Conservation (phyloP, 2,329 filamentous ascomycete genomes). For the Claviceps sp. region DNA sequence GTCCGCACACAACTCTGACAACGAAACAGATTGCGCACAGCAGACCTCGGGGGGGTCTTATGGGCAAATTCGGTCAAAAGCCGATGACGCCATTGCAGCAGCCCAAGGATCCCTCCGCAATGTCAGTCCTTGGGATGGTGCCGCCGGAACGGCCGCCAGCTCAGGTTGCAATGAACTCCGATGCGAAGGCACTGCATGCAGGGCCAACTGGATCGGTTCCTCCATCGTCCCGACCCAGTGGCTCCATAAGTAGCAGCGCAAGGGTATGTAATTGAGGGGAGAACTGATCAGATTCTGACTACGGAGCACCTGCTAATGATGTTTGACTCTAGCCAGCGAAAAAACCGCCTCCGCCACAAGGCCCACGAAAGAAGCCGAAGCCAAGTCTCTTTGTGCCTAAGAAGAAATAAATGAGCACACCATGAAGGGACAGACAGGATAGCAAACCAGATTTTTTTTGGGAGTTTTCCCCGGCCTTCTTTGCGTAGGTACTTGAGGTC, state of each 20-base stretch:
- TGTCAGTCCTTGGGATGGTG: slow-evolving; percentile 35
- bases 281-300: not conserved
- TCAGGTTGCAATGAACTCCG: slow-evolving; percentile 6
- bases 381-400: slow-evolving; percentile 12
- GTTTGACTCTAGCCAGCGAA: not conserved
- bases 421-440: not conserved
- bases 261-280: slow-evolving; percentile 9
- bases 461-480: not conserved
- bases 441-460: not conserved
- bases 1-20: slow-evolving; percentile 13
- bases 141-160: slow-evolving; percentile 30
- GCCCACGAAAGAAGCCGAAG: slow-evolving; percentile 9
- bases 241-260: slow-evolving; percentile 7
- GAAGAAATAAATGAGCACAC: slow-evolving; percentile 8
- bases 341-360: slow-evolving; percentile 2
- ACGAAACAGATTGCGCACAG: slow-evolving; percentile 17
- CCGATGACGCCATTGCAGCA: slow-evolving; percentile 14
- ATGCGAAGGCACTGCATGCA: slow-evolving; percentile 6
- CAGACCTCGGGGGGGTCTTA: slow-evolving; percentile 18
- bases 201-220: slow-evolving; percentile 12
- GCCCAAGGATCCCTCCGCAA: slow-evolving; percentile 37
- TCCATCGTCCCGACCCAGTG: slow-evolving; percentile 7
- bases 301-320: not conserved
- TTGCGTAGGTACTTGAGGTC: no score
- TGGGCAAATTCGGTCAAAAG: slow-evolving; percentile 24